phyloP scores from a whole-genome alignment of 208 protist genomes.

The Porcisia deanei region DNA sequence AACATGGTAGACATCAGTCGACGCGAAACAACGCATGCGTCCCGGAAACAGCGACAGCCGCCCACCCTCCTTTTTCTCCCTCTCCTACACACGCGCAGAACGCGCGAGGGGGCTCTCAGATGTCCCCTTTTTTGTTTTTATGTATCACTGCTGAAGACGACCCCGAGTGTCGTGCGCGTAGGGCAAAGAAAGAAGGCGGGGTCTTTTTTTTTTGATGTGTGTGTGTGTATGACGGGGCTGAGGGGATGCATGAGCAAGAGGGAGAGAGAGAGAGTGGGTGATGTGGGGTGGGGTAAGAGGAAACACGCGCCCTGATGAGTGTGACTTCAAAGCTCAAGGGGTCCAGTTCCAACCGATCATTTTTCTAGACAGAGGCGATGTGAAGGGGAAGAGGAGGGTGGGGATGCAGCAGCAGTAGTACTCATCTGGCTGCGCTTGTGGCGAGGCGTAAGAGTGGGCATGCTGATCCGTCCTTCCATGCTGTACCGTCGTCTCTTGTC shows the following conservation, averaged over 20 bases:
- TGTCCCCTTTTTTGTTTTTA: neutral
- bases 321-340: neutral
- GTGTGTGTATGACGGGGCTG: neutral
- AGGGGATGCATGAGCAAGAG: neutral
- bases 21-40: neutral
- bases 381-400: no score
- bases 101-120: no score
- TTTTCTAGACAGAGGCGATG: neutral
- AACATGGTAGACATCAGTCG: constrained; percentile 11
- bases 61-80: no score
- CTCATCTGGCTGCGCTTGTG: no score
- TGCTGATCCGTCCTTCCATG: no score
- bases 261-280: neutral
- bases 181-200: neutral
- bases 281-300: neutral
- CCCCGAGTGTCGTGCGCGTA: no score
- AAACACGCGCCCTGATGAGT: neutral
- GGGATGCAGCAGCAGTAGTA: no score
- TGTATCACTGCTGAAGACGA: no score
- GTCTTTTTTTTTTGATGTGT: neutral
- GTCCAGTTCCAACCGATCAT: neutral
- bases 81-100: no score
- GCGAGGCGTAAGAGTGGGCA: no score
- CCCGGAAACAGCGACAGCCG: no score
- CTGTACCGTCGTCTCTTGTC: no score